Base-by-base conservation (phyloP, 1,284 basidiomycete genomes). In the Afroboletus lepidellus region DNA sequence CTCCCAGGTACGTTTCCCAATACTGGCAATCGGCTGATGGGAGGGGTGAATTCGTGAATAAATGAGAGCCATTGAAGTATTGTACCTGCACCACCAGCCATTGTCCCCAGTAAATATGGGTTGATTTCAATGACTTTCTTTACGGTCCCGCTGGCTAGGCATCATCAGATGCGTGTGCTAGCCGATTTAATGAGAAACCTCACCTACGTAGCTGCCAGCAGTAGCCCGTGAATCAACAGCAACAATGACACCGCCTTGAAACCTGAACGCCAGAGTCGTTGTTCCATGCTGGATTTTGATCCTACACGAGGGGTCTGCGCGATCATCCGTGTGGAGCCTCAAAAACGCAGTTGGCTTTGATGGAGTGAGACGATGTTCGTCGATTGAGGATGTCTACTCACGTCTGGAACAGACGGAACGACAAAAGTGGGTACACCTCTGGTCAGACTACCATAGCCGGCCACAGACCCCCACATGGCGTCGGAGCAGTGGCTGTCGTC, bases 111-210 rank as follows among this genome's bases (percentile, higher is more conserved):
- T 49, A 99, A 76, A 77, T 97, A 99, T 42, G 94, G 94, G 77
- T 99, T 99, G 74, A 99, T 99, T 77, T 99, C 97, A 64, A 99
- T 99, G 58, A 99, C 96, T 79, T 98, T 98, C 80, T 95, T 97
- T 57, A 98, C 92, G 16, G 94, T 98, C 48, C 94, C 94, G 27
- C 87, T 92, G 0, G 94, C 94, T 96, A 59, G 18, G 49, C 3
- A 39, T 46, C 51, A 15, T 46, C 21, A 51, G 53, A 53, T 34
- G 46, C 16, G 39, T 39, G 21, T 32, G 29, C 13, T 41, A 51
- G 33, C 18, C 20, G 8, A 50, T 36, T 18, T 53, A 34, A 33
- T 36, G 36, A 43, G 18, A 33, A 1, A 37, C 36, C 74, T 83
- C 53, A 90, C 96, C 96, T 67, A 99, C 84, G 73, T 99, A 99